Conservation (phyloP, 2,329 filamentous ascomycete genomes). For the Pseudocercospora fuligena region DNA sequence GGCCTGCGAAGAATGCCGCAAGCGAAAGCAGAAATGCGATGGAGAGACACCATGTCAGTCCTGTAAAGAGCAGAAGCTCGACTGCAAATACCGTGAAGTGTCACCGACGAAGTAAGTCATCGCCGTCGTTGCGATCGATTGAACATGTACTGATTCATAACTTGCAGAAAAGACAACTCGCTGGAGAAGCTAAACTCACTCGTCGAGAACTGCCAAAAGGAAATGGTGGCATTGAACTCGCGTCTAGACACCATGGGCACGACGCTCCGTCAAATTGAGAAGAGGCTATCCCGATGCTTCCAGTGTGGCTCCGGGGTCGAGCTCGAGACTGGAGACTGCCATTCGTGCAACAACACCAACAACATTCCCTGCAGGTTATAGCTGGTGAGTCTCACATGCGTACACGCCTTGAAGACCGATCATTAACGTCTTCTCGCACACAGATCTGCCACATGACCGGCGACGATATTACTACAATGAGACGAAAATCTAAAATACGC, state of each 20-base stretch:
- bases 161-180: constrained; percentile 31
- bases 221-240: constrained; percentile 28
- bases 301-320: constrained; percentile 28
- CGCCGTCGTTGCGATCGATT: neutral
- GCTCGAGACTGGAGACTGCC: constrained; percentile 26
- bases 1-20: constrained; percentile 35
- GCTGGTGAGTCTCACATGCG: constrained; percentile 7
- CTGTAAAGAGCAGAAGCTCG: constrained; percentile 33
- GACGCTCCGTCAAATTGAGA: constrained; percentile 25
- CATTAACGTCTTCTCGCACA: neutral
- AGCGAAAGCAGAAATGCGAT: constrained; percentile 33
- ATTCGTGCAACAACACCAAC: constrained; percentile 17
- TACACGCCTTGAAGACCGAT: neutral
- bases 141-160: constrained; percentile 6
- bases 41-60: constrained; percentile 31
- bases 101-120: constrained; percentile 30
- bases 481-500: neutral
- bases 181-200: constrained; percentile 28
- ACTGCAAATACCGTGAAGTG: constrained; percentile 33
- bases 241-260: constrained; percentile 30
- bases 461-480: neutral
- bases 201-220: constrained; percentile 27
- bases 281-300: constrained; percentile 27
- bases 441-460: neutral
- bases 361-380: constrained; percentile 21